phyloP scores from a whole-genome alignment of 495 filamentous ascomycete genomes.

The Bombardia bombarda region DNA sequence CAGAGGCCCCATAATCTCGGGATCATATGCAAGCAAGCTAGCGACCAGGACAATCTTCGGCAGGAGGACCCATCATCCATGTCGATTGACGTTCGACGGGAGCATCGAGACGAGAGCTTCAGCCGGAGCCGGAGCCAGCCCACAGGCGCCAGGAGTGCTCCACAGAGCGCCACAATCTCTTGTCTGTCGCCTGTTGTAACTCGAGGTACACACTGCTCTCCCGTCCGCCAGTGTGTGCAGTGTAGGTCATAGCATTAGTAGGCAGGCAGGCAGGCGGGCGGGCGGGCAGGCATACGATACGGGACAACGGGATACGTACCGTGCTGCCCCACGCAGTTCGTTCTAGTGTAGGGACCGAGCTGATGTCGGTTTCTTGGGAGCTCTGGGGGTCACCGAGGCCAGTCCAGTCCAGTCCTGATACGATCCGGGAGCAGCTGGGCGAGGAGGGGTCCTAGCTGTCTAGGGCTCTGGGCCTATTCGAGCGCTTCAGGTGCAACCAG shows the following conservation, averaged over 20 bases:
- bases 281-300: conserved; percentile 6
- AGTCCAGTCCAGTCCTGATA: conserved; percentile 21
- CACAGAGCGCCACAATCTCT: conserved; percentile 14
- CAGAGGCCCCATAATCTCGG: conserved; percentile 24
- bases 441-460: conserved; percentile 18
- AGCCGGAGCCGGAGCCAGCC: conserved; percentile 15
- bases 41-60: conserved; percentile 18
- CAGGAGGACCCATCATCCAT: conserved; percentile 21
- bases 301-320: conserved; percentile 17
- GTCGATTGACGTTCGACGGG: conserved; percentile 19
- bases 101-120: conserved; percentile 14
- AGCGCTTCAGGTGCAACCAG: conserved; percentile 15
- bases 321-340: neutral
- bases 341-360: neutral
- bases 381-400: conserved; percentile 9
- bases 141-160: conserved; percentile 6
- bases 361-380: neutral
- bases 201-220: conserved; percentile 2
- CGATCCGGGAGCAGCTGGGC: conserved; percentile 14
- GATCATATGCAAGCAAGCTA: conserved; percentile 23
- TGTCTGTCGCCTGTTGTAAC: neutral
- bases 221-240: neutral
- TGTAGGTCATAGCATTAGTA: neutral
- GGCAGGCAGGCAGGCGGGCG: too few species aligned
- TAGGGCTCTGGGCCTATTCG: conserved; percentile 10